phyloP scores from a whole-genome alignment of 2,329 filamentous ascomycete species.

The Botrytis fabae region DNA sequence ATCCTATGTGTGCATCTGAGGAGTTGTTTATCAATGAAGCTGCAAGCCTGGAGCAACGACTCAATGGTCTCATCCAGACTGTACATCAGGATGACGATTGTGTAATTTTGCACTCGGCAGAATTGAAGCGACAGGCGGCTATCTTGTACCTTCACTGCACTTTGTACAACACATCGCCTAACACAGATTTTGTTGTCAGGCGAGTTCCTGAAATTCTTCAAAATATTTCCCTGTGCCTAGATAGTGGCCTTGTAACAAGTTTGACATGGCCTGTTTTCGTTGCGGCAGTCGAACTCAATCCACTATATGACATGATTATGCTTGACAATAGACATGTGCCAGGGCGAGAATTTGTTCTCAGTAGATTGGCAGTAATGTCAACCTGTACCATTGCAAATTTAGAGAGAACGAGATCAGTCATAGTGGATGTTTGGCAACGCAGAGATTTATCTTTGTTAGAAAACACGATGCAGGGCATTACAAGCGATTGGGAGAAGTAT shows the following conservation, averaged over 20 bases:
- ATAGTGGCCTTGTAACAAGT: neutral
- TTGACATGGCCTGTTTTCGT: neutral
- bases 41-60: neutral
- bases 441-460: neutral
- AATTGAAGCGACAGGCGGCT: neutral
- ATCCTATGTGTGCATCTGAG: neutral
- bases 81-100: neutral
- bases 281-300: neutral
- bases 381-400: neutral
- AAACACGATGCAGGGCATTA: neutral
- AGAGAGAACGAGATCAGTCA: neutral
- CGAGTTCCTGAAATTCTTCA: neutral
- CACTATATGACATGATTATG: neutral
- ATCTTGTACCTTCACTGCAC: neutral
- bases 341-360: neutral
- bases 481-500: neutral
- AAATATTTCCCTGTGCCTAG: neutral
- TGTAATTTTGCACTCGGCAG: neutral
- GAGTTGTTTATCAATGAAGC: neutral
- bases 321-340: neutral
- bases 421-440: neutral
- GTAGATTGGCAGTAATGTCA: neutral
- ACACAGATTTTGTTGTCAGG: neutral
- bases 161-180: neutral
- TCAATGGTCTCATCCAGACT: neutral